Conservation (phyloP, 768 basidiomycete genomes). For the Auriscalpium microsporum region DNA sequence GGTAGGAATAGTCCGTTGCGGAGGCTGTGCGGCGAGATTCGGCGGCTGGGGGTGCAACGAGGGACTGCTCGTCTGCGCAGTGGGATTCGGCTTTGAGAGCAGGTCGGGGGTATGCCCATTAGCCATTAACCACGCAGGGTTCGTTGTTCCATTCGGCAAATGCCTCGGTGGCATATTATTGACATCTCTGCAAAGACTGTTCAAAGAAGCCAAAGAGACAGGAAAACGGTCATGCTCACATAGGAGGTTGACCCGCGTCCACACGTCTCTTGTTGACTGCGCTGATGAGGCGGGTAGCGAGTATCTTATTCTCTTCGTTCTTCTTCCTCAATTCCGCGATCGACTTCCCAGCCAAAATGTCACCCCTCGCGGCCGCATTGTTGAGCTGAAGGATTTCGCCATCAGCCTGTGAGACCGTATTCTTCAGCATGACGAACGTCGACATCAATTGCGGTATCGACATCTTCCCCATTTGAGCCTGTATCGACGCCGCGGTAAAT, state of each 20-base stretch:
- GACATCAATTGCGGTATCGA: neutral
- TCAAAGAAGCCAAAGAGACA: neutral
- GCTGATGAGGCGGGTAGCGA: no score
- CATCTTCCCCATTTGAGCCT: neutral
- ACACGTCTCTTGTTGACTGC: neutral
- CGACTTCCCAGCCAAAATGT: no score
- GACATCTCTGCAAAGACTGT: neutral
- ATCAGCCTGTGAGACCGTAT: neutral
- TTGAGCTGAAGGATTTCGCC: neutral
- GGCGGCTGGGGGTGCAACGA: neutral
- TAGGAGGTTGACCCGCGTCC: neutral
- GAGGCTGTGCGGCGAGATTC: neutral
- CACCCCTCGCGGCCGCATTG: no score
- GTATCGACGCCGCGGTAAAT: neutral
- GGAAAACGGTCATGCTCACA: neutral
- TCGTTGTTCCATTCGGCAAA: conserved; percentile 1
- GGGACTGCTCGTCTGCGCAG: neutral
- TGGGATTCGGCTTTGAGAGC: neutral
- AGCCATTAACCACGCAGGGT: neutral
- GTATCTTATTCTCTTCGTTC: no score
- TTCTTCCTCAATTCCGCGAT: no score
- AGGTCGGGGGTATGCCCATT: neutral
- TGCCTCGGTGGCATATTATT: neutral
- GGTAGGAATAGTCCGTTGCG: neutral
- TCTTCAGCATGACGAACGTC: neutral